Conservation (phyloP, 2,329 filamentous ascomycete genomes). For the Dactylellina parvicollis region DNA sequence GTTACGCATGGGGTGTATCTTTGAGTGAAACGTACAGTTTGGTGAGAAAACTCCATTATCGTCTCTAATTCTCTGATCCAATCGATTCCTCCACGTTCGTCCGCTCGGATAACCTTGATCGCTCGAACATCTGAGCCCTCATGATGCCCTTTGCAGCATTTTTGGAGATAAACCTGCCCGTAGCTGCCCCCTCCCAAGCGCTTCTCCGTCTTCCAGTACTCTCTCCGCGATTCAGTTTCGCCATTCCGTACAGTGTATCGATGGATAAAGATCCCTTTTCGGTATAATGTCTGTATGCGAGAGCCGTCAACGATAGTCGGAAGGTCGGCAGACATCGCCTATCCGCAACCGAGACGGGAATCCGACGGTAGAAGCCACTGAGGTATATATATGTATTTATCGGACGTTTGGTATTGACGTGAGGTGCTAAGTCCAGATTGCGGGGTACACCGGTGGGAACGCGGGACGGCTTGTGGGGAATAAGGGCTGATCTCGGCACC, state of each 20-base stretch:
- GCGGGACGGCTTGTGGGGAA: not conserved
- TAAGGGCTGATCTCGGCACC: not conserved
- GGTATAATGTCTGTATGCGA: constrained; percentile 13
- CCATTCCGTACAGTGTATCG: constrained; percentile 14
- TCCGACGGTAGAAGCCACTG: constrained; percentile 2
- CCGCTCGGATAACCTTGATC: constrained; percentile 6
- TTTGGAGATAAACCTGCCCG: constrained; percentile 15
- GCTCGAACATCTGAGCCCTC: not conserved
- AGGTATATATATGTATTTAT: constrained; percentile 1
- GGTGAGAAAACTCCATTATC: constrained; percentile 21
- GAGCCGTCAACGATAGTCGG: constrained; percentile 30
- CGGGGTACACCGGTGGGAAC: not conserved
- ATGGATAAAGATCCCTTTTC: constrained; percentile 8
- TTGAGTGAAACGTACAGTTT: not conserved
- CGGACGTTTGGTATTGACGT: not conserved
- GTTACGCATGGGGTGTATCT: not conserved
- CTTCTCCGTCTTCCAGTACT: constrained; percentile 24
- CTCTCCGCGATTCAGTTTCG: constrained; percentile 4
- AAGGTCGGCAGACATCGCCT: constrained; percentile 23
- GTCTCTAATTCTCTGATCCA: constrained; percentile 19
- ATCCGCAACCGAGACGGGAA: constrained; percentile 13
- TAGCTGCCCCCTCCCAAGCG: constrained; percentile 3
- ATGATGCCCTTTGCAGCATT: constrained; percentile 7
- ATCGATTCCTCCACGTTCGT: constrained; percentile 1
- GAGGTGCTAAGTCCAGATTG: not conserved